These are phyloP conservation scores for Volvox reticuliferus DNA, from an alignment of 139 green algal species.

Conservation along the genomic window DNA sequence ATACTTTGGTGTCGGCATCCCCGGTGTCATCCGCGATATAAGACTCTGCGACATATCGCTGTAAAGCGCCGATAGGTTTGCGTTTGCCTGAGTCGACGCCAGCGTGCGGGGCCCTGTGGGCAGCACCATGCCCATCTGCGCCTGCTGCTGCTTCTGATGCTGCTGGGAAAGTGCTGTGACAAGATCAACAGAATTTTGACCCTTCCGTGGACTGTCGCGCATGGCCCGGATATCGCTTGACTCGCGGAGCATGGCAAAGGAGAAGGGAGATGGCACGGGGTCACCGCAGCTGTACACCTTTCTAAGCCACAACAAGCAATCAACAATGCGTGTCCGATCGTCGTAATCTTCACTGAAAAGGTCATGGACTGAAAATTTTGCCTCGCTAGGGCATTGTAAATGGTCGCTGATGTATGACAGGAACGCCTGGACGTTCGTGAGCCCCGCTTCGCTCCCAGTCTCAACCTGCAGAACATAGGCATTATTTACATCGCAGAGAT, in stretches of 20 bases:
- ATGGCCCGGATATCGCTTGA: background rate
- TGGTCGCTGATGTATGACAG: constrained; percentile 45
- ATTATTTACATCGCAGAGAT: background rate
- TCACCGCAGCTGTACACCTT: constrained; percentile 51
- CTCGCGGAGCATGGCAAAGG: background rate
- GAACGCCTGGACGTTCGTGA: constrained; percentile 71
- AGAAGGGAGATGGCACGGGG: background rate
- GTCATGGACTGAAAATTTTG: constrained; percentile 67
- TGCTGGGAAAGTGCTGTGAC: constrained; percentile 39
- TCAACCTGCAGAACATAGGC: background rate
- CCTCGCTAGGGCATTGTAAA: constrained; percentile 60
- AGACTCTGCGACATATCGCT: background rate
- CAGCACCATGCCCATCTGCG: constrained; percentile 40
- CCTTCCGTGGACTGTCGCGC: constrained; percentile 29
- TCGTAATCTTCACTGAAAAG: constrained; percentile 61
- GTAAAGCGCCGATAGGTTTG: constrained; percentile 21
- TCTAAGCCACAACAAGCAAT: constrained; percentile 74
- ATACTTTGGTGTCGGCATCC: constrained; percentile 14
- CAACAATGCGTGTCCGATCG: constrained; percentile 67
- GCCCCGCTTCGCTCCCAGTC: background rate
- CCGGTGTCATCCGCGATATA: constrained; percentile 1
- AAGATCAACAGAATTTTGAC: background rate
- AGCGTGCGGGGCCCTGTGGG: constrained; percentile 5
- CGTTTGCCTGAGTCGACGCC: background rate
- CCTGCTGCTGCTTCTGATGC: constrained; percentile 51